These are phyloP conservation scores for Paramecium octaurelia DNA, from an alignment of 73 alveolate genomes.

Conservation along the genomic window DNA sequence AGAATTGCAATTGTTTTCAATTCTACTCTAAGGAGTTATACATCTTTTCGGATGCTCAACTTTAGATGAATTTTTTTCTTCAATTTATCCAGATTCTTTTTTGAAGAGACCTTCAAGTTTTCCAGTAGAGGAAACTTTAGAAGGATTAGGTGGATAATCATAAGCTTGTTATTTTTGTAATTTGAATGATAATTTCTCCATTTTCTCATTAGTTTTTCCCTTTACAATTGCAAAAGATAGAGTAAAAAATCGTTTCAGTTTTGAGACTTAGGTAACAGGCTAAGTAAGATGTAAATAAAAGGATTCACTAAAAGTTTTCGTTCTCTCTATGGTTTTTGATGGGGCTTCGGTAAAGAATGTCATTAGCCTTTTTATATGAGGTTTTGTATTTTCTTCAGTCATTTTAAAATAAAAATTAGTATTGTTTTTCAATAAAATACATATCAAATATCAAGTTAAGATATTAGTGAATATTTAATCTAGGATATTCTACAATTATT, in stretches of 20 bases:
- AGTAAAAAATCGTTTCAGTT: background rate
- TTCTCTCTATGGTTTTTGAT: background rate
- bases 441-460: background rate
- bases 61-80: background rate
- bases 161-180: background rate
- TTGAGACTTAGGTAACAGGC: background rate
- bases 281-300: background rate
- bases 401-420: background rate
- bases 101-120: background rate
- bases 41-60: background rate
- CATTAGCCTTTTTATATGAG: background rate
- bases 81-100: background rate
- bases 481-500: background rate
- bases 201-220: background rate
- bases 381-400: background rate
- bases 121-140: background rate
- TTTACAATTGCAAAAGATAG: background rate
- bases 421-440: background rate
- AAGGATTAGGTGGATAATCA: background rate
- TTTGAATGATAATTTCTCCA: background rate
- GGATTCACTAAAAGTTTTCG: background rate
- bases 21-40: background rate
- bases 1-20: background rate
- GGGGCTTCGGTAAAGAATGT: background rate
- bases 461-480: conserved; percentile 11